Evolutionary conservation across 2,329 filamentous ascomycete genomes (phyloP), one percentile per base, ranked within the genome.

Genomic region (Elsinoe arachidis): DNA sequence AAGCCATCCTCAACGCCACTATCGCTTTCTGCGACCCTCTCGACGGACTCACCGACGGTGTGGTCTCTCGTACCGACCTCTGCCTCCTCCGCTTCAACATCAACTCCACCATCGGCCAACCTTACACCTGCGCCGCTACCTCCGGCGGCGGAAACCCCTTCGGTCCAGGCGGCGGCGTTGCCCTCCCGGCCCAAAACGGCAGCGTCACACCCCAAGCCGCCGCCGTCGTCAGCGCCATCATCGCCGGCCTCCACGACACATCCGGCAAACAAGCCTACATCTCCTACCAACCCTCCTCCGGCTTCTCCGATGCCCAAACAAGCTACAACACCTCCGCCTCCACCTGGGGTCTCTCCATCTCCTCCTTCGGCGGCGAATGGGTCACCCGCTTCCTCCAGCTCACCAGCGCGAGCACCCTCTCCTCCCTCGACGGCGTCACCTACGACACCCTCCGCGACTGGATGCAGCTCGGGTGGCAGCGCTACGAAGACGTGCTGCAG

Each of bases 361-460:
- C 61, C 23, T 63, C 60, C 7, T 67, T 67, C 1, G 70, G 71
- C n/a, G 69, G 68, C 39, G 73, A 75, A 59, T 76, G 67, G 58
- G 69, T 77, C 0, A 67, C 71, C n/a, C 70, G 70, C 5, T 77
- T 73, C 60, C 54, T 79, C 6, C 61, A 78, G 61, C 67, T 75
- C 1, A 56, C 67, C 1, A 63, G 76, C 55, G 56, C 69, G 10
- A 68, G 70, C 58, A 77, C 74, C 63, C 68, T 79, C n/a, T 64
- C 69, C 4, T 65, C 68, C 38, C 69, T 80, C 3, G 66, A 75
- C 61, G 67, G 70, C 57, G 74, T 82, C 23, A 81, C 78, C 15
- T 82, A 81, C 66, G 78, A 83, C 64, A 81, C 76, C 0, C 71
- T 83, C 4, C 71, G 73, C n/a, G 71, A 73, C 14, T 83, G 78